A percentile compares a stretch with the other conserved stretches of the same genome.
Evolutionary conservation across 768 basidiomycete species (phyloP).

Genomic region (Hysterangium stoloniferum): DNA sequence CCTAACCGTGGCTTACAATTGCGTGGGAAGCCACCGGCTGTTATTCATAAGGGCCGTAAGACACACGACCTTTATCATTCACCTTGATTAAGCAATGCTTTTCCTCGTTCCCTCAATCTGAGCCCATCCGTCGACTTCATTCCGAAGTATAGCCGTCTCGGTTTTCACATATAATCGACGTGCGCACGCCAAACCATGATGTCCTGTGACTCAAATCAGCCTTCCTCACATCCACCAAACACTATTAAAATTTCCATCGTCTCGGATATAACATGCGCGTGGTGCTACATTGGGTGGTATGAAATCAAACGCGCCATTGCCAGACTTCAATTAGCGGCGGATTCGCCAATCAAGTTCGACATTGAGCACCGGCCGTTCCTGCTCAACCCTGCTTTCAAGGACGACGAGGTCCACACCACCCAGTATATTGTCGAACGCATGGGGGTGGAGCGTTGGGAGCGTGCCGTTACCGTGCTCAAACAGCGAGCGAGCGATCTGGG

Average conservation of each 20-base stretch:
- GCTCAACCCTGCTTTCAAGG: constrained; percentile 32
- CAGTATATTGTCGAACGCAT: constrained; percentile 40
- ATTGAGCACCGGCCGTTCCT: constrained; percentile 42
- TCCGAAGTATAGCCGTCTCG: too few species aligned
- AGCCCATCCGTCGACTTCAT: too few species aligned
- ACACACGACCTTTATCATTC: too few species aligned
- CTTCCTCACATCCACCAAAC: neutral
- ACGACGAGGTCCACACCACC: constrained; percentile 20
- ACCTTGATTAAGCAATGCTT: too few species aligned
- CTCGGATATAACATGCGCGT: constrained; percentile 24
- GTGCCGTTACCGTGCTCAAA: constrained; percentile 34
- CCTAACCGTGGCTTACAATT: too few species aligned
- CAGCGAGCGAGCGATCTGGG: constrained; percentile 51
- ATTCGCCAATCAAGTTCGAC: constrained; percentile 25
- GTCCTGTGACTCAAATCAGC: too few species aligned
- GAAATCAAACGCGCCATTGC: constrained; percentile 33
- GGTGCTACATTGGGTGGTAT: constrained; percentile 36
- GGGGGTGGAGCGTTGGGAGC: constrained; percentile 42
- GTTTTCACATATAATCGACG: too few species aligned
- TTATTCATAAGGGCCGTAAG: too few species aligned
- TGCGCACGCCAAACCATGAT: too few species aligned
- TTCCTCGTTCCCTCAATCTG: too few species aligned
- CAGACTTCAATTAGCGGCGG: constrained; percentile 19
- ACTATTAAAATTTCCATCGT: constrained; percentile 7
- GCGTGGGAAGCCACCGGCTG: too few species aligned